Base-by-base conservation (phyloP, 2,329 filamentous ascomycete genomes). In the Phoma sp. region DNA sequence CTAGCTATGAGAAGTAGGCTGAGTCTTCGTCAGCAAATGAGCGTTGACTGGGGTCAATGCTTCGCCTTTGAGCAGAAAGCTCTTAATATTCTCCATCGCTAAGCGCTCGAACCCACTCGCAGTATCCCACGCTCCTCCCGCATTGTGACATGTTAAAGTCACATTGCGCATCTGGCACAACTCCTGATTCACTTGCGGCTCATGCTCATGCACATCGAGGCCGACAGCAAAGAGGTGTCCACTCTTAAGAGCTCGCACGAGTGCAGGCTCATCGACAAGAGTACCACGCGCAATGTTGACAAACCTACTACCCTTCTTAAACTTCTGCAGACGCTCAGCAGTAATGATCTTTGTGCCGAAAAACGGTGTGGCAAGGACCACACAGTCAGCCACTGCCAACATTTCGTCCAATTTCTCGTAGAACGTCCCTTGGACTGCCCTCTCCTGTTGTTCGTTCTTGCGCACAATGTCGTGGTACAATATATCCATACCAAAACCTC, bases 101-200 rank as follows among this genome's bases (percentile, higher is more conserved):
- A 89, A 65, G 70, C 83, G 80, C 76, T 90, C 87, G 60, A 89
- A 88, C 3, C 83, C 85, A 14, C 82, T 70, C 62, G 86, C 84
- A 56, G 86, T 86, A 69, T 88, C 85, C 14, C 88, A 78, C 25
- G 86, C 87, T 2, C 85, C 85, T 0, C 87, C 87, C 1, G 86
- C 87, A 61, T 88, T 88, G 67, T 89, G 87, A 48, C 84, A 84
- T 14, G 87, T 84, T 46, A 89, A 67, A 74, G 86, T 80, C 0
- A 83, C 83, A 57, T 80, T 80, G 1, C 71, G 56, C 73, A 60
- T 76, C 67, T 29, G 66, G 53, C 73, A 75, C 51, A 88, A 69
- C 28, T 78, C 58, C 2, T 55, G 61, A 43, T 21, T n/a, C n/a
- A n/a, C n/a, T n/a, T n/a, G n/a, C n/a, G n/a, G n/a, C n/a, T n/a